Evolutionary conservation across 805 yeast genomes (phyloP), one percentile per base, ranked within the genome.

Genomic region (Kuraishia capsulata): DNA sequence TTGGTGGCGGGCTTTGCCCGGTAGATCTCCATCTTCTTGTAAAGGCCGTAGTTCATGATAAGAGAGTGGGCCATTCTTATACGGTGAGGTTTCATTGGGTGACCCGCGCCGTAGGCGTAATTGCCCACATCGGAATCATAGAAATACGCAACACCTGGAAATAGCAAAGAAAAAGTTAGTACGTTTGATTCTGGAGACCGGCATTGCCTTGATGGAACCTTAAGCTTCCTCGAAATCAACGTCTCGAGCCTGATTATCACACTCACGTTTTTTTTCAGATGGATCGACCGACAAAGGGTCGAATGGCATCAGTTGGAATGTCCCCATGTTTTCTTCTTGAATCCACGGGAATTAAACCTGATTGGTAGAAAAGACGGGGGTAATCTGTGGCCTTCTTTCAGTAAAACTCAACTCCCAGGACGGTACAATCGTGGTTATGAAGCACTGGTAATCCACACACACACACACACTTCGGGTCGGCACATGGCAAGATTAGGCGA

Each of bases 71-170:
- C 95, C 95, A 92, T 89, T 76, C 97, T 82, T 65, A 92, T 88
- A 56, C 98, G 78, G 60, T 90, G 97, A 19, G 98, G 98, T 58
- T 92, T 92, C 98, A 92, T 92, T 30, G 97, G 97, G 61, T 92
- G 98, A 21, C 96, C 96, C 4, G 96, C 92, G 41, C 97, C 97
- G 57, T 92, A 92, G 33, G 97, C 95, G 62, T 90, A 90, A 64
- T 92, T 92, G 26, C 97, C 97, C 35, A 92, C 96, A 57, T 90
- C 98, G 21, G 96, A 76, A 58, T 81, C 90, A 53, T 81, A 81
- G 57, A 82, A 82, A 54, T 82, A 82, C 0, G 92, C 90, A 23
- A 82, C 88, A 31, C 83, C 62, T 52, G 55, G 47, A n/a, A n/a
- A n/a, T n/a, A n/a, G n/a, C n/a, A n/a, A n/a, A n/a, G n/a, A n/a